Evolutionary conservation across 2,329 filamentous ascomycete genomes (phyloP).

Genomic region (Mycosphaerella sp.): DNA sequence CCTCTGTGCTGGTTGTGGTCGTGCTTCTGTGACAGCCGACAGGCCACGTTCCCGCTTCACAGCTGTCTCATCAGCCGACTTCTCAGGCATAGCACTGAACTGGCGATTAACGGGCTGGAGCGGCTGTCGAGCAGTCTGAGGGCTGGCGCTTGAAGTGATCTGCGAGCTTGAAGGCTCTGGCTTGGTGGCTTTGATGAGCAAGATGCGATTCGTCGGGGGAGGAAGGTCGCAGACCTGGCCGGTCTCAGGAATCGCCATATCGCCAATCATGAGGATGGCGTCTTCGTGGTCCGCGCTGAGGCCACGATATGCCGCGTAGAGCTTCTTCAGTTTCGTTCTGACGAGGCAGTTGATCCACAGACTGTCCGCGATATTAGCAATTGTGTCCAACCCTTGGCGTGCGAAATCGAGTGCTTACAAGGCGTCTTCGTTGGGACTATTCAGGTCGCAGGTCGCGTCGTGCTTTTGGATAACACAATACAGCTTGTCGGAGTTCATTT

Average conservation of each 20-base stretch:
- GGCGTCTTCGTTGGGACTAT: neutral
- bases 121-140: constrained; percentile 9
- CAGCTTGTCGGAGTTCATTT: neutral
- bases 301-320: neutral
- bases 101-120: constrained; percentile 19
- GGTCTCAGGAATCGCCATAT: neutral
- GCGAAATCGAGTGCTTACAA: neutral
- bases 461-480: neutral
- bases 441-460: neutral
- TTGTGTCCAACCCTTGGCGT: neutral
- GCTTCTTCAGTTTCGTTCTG: neutral
- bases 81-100: neutral
- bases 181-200: neutral
- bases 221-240: constrained; percentile 1
- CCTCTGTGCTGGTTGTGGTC: neutral
- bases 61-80: neutral
- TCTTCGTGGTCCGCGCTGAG: neutral
- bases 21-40: neutral
- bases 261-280: neutral
- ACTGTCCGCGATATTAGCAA: neutral
- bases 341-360: neutral
- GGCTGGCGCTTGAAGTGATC: neutral
- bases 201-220: neutral
- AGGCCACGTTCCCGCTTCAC: constrained; percentile 1
- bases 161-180: neutral